Conservation (phyloP, 495 filamentous ascomycete species). For the Zalerion maritima region DNA sequence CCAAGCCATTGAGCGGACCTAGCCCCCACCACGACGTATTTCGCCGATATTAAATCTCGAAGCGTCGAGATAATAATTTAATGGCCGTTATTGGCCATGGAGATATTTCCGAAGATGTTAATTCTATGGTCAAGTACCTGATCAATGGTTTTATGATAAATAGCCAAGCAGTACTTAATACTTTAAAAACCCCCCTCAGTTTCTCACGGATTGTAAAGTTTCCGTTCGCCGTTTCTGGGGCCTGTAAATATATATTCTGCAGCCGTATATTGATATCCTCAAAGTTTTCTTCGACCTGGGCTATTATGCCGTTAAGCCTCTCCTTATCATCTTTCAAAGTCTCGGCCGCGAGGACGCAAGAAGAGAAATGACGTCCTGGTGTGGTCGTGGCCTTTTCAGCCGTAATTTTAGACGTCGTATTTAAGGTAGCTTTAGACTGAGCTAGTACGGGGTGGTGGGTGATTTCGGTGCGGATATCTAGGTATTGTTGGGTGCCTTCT, state of each 20-base stretch:
- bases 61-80: conserved; percentile 23
- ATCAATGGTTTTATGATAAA: conserved; percentile 13
- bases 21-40: no score
- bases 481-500: conserved; percentile 26
- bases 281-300: conserved; percentile 9
- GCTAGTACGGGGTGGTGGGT: conserved; percentile 23
- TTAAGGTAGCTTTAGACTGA: conserved; percentile 7
- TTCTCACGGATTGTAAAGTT: conserved; percentile 6
- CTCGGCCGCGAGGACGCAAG: conserved; percentile 5
- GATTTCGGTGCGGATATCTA: conserved; percentile 25
- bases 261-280: conserved; percentile 10
- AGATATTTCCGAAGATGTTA: conserved; percentile 20
- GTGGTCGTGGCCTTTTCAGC: conserved; percentile 3
- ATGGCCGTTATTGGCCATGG: conserved; percentile 15
- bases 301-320: conserved; percentile 5
- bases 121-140: conserved; percentile 10
- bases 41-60: conserved; percentile 20
- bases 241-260: conserved; percentile 1
- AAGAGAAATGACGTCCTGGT: conserved; percentile 5
- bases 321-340: conserved; percentile 9
- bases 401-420: conserved; percentile 2
- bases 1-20: no score
- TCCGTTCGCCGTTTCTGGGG: conserved; percentile 3
- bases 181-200: conserved; percentile 8
- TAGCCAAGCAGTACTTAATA: conserved; percentile 15